Percentiles rank a stretch among this genome's conserved stretches.
Conservation (phyloP, 2,329 filamentous ascomycete species). For the Pseudogymnoascus sp. region DNA sequence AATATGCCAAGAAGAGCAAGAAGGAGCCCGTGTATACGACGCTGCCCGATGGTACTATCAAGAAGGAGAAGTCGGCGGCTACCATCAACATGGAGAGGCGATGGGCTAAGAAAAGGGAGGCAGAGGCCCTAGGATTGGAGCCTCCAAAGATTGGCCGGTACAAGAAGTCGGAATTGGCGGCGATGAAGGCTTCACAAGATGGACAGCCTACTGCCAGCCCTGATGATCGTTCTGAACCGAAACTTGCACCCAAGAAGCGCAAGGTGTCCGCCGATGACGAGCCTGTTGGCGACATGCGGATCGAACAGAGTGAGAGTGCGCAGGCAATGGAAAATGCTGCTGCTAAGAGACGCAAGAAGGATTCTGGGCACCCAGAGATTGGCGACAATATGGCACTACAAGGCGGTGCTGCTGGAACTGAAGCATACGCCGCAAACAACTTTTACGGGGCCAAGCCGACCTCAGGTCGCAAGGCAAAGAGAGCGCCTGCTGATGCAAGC, state of each 20-base stretch:
- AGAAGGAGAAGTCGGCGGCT: conserved; percentile 8
- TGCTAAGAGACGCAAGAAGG: background rate
- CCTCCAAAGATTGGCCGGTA: conserved; percentile 12
- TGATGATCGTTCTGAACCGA: background rate
- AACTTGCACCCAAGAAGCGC: background rate
- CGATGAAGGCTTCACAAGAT: conserved; percentile 2
- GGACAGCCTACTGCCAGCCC: background rate
- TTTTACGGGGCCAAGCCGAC: background rate
- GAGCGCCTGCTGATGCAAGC: background rate
- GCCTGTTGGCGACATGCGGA: background rate
- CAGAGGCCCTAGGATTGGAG: conserved; percentile 8
- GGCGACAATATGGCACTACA: background rate
- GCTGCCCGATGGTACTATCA: conserved; percentile 9
- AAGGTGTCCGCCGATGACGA: background rate
- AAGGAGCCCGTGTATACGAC: background rate
- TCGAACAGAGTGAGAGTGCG: background rate
- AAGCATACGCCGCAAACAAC: background rate
- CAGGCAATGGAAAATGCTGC: background rate
- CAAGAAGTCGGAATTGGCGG: conserved; percentile 6
- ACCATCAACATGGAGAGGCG: conserved; percentile 9
- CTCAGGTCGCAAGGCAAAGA: background rate
- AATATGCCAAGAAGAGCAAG: conserved; percentile 3
- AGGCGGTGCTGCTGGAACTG: background rate
- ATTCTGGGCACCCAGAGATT: background rate
- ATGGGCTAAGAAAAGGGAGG: conserved; percentile 10